These are phyloP conservation scores for Manihot esculenta DNA, from an alignment of 441 rosid genomes.

Conservation along the genomic window DNA sequence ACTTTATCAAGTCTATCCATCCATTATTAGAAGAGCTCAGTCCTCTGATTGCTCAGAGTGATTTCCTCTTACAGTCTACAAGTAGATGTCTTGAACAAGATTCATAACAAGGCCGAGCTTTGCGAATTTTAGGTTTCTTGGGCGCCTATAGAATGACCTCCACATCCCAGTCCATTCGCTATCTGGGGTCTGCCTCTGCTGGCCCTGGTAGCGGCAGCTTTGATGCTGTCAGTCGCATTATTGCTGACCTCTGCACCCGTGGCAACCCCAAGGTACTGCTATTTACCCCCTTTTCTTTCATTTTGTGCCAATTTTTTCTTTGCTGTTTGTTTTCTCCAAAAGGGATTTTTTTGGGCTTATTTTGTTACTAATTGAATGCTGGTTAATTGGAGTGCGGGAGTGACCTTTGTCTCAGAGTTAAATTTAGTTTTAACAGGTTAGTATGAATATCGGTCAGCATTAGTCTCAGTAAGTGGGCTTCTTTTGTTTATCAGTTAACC, in stretches of 20 bases:
- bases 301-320: neutral
- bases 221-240: constrained; percentile 78
- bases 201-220: constrained; percentile 62
- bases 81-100: neutral
- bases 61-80: neutral
- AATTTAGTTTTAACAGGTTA: neutral
- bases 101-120: neutral
- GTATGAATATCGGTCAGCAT: neutral
- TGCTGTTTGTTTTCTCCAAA: neutral
- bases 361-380: neutral
- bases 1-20: no score
- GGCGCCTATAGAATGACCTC: constrained; percentile 46
- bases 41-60: no score
- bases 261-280: constrained; percentile 73
- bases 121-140: constrained; percentile 32
- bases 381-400: neutral
- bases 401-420: neutral
- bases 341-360: neutral
- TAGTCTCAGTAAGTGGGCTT: neutral
- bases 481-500: neutral
- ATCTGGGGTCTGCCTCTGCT: constrained; percentile 51
- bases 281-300: neutral
- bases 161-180: constrained; percentile 72
- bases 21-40: no score
- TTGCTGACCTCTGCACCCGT: constrained; percentile 80